Evolutionary conservation across 163 green algal genomes (phyloP), one percentile per base, ranked within the genome.

Genomic region (Chlorella variabilis): DNA sequence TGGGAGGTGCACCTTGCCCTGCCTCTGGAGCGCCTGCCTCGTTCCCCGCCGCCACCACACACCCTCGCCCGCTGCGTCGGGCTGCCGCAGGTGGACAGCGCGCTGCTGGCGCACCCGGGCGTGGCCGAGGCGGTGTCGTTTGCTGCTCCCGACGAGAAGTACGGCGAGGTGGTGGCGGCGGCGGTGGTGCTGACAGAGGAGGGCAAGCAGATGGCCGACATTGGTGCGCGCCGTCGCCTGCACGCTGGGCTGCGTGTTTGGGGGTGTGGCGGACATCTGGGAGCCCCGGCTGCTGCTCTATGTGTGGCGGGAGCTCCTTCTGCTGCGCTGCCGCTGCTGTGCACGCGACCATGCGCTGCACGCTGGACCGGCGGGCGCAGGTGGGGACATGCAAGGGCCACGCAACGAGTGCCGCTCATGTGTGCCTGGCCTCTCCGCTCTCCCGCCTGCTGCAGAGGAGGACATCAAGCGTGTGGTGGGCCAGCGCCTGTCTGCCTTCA

Each of bases 61-160:
- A 29, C 54, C 54, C 54, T n/a, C 20, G 23, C 23, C 18, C 41
- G 61, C 9, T 69, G 61, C 61, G 9, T 29, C 25, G 18, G 17
- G 61, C 29, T 91, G 9, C 33, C 71, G 45, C 84, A 93, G 89
- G 90, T 97, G 61, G 94, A 97, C 39, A 78, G 80, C 25, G 89
- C 88, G 21, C 78, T 97, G 85, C 80, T 97, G 76, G 75, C 79
- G 1, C 93, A 97, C 78, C 92, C 91, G 1, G 62, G 70, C 1
- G 93, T 98, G 34, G 86, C 87, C 4, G 89, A 97, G 83, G 94
- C 94, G 0, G 94, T 96, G 3, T 89, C 91, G 1, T 97, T 98
- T 75, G 92, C 83, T 1, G 91, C 84, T 2, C 94, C 94, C 13
- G 93, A 98, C 75, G 83, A 92, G 4, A 94, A 96, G 85, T 97